Conservation (phyloP, 805 yeast species). For the Debaryomyces maramus region DNA sequence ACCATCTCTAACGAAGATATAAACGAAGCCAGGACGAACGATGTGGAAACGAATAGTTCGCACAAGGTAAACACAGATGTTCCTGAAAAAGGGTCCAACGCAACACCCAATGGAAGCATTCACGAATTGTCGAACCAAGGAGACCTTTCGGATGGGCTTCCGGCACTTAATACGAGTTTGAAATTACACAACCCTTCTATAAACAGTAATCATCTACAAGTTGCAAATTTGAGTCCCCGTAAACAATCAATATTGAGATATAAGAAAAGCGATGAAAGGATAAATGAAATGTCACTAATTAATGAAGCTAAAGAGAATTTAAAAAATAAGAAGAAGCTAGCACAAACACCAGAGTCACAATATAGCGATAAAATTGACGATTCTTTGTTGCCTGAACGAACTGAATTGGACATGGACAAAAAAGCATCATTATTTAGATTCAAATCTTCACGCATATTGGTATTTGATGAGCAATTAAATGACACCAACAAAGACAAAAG, state of each 20-base stretch:
- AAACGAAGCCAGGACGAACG: not conserved
- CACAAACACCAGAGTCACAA: not conserved
- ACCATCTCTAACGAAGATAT: not conserved
- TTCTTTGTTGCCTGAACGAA: conserved; percentile 6
- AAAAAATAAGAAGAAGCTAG: conserved; percentile 11
- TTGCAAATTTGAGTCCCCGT: conserved; percentile 31
- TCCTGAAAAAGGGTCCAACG: not conserved
- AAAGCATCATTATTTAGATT: conserved; percentile 36
- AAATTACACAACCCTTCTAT: conserved; percentile 8
- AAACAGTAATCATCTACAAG: conserved; percentile 22
- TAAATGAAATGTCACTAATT: conserved; percentile 19
- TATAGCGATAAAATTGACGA: conserved; percentile 1
- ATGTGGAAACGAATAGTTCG: not conserved
- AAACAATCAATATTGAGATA: conserved; percentile 40
- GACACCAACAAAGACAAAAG: conserved; percentile 13
- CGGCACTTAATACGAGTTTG: not conserved
- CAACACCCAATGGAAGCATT: not conserved
- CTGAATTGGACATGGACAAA: conserved; percentile 29
- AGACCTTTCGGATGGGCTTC: too few species aligned
- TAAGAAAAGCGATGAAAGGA: conserved; percentile 28
- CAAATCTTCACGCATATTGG: conserved; percentile 33
- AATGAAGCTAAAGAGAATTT: conserved; percentile 31
- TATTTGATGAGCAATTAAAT: conserved; percentile 34
- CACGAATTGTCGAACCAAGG: not conserved
- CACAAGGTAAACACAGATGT: not conserved